Evolutionary conservation across 768 basidiomycete genomes (phyloP).

Genomic region (Suillus placidus): DNA sequence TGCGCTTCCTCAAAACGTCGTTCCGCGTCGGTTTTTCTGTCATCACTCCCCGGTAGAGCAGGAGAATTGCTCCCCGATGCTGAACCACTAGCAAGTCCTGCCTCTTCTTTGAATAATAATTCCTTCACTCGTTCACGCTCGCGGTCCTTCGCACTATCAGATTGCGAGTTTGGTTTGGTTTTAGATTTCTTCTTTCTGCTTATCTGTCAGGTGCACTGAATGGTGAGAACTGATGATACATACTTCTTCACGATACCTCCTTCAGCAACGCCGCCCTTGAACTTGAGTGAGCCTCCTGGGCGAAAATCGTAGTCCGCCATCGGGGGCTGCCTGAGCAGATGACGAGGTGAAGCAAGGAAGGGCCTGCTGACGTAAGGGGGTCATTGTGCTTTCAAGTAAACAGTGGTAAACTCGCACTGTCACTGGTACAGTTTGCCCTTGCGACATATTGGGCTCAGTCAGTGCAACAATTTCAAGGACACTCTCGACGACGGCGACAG

Average conservation of each 20-base stretch:
- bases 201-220: constrained; percentile 15
- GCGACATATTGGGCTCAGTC: constrained; percentile 3
- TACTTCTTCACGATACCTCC: constrained; percentile 87
- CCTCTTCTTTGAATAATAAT: constrained; percentile 51
- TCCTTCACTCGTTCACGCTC: constrained; percentile 53
- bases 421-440: constrained; percentile 1
- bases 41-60: constrained; percentile 47
- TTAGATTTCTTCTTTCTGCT: constrained; percentile 84
- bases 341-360: constrained; percentile 18
- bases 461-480: constrained; percentile 7
- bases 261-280: constrained; percentile 80
- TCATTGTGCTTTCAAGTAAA: constrained; percentile 23
- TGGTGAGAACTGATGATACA: constrained; percentile 26
- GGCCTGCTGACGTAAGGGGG: constrained; percentile 34
- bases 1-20: constrained; percentile 88
- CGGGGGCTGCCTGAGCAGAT: constrained; percentile 19
- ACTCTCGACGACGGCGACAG: not conserved
- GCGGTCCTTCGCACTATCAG: constrained; percentile 44
- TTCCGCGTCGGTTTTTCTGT: constrained; percentile 85
- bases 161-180: constrained; percentile 61
- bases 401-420: constrained; percentile 24
- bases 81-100: constrained; percentile 41
- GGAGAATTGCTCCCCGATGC: constrained; percentile 67
- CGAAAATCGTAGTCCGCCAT: constrained; percentile 88
- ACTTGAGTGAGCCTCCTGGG: constrained; percentile 86